phyloP scores from a whole-genome alignment of 2,329 filamentous ascomycete species.

The Talaromyces atroroseus region DNA sequence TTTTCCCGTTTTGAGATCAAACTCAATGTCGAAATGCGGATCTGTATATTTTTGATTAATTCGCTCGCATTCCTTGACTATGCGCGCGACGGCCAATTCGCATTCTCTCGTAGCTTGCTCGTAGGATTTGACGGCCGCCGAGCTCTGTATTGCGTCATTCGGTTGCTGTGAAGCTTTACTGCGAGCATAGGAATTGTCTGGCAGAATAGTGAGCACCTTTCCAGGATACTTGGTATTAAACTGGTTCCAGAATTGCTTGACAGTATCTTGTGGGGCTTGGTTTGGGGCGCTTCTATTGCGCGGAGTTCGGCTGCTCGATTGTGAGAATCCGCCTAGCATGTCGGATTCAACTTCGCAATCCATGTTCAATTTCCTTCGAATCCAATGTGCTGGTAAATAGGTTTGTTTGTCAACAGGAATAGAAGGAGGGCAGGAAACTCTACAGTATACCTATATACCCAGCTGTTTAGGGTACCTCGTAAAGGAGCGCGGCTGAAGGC shows the following conservation, averaged over 20 bases:
- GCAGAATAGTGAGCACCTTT: conserved; percentile 66
- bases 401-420: neutral
- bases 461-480: neutral
- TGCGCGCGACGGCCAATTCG: conserved; percentile 54
- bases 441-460: neutral
- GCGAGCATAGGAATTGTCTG: conserved; percentile 60
- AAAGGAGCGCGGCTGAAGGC: neutral
- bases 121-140: conserved; percentile 62
- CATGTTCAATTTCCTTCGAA: conserved; percentile 15
- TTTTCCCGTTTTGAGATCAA: conserved; percentile 60
- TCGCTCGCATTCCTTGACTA: conserved; percentile 60
- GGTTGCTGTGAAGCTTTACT: conserved; percentile 54
- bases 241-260: conserved; percentile 68
- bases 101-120: conserved; percentile 67
- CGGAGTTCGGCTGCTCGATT: conserved; percentile 28
- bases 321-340: conserved; percentile 20
- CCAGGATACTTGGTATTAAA: conserved; percentile 67
- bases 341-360: conserved; percentile 27
- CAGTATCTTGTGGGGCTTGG: conserved; percentile 59
- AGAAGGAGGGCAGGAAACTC: neutral
- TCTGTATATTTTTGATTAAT: conserved; percentile 83
- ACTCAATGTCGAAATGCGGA: conserved; percentile 79
- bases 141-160: conserved; percentile 49
- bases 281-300: conserved; percentile 30
- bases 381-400: neutral